phyloP scores from a whole-genome alignment of 106 monocot genomes.

The Acanthochlamys bracteata region DNA sequence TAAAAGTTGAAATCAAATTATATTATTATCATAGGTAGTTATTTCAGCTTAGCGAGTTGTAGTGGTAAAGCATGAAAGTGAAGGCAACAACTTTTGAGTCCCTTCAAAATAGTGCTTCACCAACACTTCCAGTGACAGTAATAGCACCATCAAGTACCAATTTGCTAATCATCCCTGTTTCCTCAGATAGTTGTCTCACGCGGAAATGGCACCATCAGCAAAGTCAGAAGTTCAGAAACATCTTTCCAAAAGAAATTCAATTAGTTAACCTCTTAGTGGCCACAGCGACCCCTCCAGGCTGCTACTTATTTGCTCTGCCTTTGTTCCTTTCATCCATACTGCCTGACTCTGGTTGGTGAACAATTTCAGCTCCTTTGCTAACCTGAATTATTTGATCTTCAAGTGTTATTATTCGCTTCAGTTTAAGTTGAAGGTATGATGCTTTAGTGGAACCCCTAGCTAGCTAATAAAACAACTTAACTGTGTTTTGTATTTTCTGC shows the following conservation, averaged over 20 bases:
- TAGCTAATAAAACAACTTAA: too few relatives aligned
- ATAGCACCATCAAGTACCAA: constrained; percentile 59
- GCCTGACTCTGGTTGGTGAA: constrained; percentile 21
- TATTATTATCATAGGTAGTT: too few relatives aligned
- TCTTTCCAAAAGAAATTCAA: not conserved
- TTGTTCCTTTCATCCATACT: constrained; percentile 1
- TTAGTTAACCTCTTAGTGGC: constrained; percentile 43
- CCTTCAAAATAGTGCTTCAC: constrained; percentile 45
- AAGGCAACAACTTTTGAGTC: constrained; percentile 64
- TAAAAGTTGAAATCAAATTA: too few relatives aligned
- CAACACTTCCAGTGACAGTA: constrained; percentile 35
- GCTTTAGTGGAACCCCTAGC: too few relatives aligned
- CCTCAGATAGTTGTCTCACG: constrained; percentile 76
- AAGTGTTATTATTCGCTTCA: not conserved
- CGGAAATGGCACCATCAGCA: constrained; percentile 18
- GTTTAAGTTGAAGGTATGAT: too few relatives aligned
- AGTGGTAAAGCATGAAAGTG: too few relatives aligned
- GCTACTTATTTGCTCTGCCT: constrained; percentile 8
- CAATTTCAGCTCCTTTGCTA: constrained; percentile 60
- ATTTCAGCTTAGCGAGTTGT: too few relatives aligned
- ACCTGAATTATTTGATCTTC: constrained; percentile 31
- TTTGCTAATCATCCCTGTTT: constrained; percentile 79
- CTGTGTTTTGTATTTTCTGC: too few relatives aligned
- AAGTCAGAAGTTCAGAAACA: not conserved
- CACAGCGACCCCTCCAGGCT: constrained; percentile 39